Percentiles rank a stretch among this genome's conserved stretches.
These are phyloP conservation scores for Borovskyia barvae DNA, from an alignment of 208 protist genomes.

Conservation along the genomic window DNA sequence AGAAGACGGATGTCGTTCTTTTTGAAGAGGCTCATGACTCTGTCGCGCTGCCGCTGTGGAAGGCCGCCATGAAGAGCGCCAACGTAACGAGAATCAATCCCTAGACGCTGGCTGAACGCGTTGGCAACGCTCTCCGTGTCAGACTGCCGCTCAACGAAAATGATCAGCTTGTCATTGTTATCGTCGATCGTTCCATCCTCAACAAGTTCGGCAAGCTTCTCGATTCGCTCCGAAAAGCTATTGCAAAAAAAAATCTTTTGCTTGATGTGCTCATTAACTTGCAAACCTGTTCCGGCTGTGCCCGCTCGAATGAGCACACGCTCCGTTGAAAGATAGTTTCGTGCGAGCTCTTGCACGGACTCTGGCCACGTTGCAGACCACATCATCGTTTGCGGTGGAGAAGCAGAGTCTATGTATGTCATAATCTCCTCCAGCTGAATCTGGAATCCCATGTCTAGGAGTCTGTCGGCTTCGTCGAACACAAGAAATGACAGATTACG, in stretches of 20 bases:
- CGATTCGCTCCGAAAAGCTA: conserved; percentile 55
- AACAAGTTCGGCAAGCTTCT: conserved; percentile 67
- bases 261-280: conserved; percentile 85
- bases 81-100: conserved; percentile 68
- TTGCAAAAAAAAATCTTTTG: conserved; percentile 73
- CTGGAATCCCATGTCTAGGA: conserved; percentile 94
- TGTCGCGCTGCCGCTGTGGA: conserved; percentile 86
- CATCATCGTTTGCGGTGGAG: conserved; percentile 94
- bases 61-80: conserved; percentile 95
- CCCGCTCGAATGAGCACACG: conserved; percentile 87
- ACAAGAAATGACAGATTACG: conserved; percentile 94
- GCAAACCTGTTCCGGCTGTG: conserved; percentile 72
- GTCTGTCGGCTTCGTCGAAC: conserved; percentile 99
- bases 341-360: conserved; percentile 76
- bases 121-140: conserved; percentile 75
- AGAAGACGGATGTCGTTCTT: conserved; percentile 82
- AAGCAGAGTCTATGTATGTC: conserved; percentile 45
- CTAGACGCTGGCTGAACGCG: conserved; percentile 59
- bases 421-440: conserved; percentile 95
- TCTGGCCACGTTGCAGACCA: conserved; percentile 96
- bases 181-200: conserved; percentile 82
- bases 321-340: conserved; percentile 79
- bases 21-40: conserved; percentile 90
- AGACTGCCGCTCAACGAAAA: conserved; percentile 91
- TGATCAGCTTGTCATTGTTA: conserved; percentile 83